Conservation (phyloP, 805 yeast genomes). For the Metschnikowia arizonensis region DNA sequence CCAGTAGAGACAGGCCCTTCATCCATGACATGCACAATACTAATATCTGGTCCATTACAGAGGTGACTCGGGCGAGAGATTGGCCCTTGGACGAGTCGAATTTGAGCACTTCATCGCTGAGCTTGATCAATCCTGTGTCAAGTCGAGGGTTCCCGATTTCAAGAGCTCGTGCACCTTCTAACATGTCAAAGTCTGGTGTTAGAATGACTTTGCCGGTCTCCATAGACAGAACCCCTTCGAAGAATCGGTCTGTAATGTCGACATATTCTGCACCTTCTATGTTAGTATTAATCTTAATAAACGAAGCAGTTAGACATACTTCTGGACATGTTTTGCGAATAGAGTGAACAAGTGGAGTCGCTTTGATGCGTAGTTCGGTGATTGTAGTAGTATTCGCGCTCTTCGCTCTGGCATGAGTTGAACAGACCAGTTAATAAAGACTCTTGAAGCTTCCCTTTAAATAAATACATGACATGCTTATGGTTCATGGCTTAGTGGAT, state of each 20-base stretch:
- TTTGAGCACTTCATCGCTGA: slow-evolving; percentile 40
- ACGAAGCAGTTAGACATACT: not conserved
- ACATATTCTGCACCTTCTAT: not conserved
- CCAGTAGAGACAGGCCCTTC: slow-evolving; percentile 67
- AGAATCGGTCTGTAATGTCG: slow-evolving; percentile 58
- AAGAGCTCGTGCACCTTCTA: slow-evolving; percentile 84
- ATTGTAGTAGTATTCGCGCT: not conserved
- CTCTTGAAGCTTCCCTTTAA: not conserved
- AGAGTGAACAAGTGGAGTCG: not conserved
- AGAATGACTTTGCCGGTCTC: slow-evolving; percentile 51
- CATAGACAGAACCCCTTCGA: slow-evolving; percentile 28
- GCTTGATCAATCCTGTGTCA: slow-evolving; percentile 69
- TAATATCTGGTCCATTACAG: slow-evolving; percentile 52
- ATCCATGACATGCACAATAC: slow-evolving; percentile 68
- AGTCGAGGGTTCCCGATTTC: slow-evolving; percentile 69
- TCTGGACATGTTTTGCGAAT: not conserved
- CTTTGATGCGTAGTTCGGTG: too few relatives aligned
- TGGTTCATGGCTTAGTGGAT: too few relatives aligned
- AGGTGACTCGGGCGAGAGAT: slow-evolving; percentile 40
- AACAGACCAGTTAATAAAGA: too few relatives aligned
- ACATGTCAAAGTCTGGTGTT: slow-evolving; percentile 56
- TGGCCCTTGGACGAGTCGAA: slow-evolving; percentile 44
- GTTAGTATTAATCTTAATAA: not conserved
- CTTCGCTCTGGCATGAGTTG: not conserved
- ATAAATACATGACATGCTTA: not conserved